A percentile compares a stretch with the other conserved stretches of the same genome.
Evolutionary conservation across 352 stramenopile species (phyloP).

Genomic region (Halophytophthora batemanensis): DNA sequence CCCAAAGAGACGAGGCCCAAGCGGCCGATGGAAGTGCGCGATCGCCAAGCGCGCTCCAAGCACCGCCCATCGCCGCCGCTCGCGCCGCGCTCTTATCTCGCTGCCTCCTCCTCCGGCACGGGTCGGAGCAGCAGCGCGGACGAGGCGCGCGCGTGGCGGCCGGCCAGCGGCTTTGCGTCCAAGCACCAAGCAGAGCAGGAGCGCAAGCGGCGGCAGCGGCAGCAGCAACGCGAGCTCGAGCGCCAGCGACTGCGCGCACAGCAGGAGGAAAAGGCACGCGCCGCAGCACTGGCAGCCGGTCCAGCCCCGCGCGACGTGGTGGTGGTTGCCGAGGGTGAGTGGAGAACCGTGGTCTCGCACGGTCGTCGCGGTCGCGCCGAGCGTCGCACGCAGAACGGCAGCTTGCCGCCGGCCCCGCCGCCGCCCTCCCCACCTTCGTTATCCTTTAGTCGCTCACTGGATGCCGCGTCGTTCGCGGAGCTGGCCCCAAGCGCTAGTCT

Average conservation of each 20-base stretch:
- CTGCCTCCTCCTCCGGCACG: not conserved
- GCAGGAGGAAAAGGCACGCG: constrained; percentile 17
- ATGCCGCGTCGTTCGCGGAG: too few relatives aligned
- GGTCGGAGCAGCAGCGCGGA: constrained; percentile 29
- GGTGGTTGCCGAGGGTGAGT: constrained; percentile 26
- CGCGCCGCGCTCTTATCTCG: constrained; percentile 1
- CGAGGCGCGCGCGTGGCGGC: constrained; percentile 29
- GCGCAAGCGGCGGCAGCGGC: constrained; percentile 22
- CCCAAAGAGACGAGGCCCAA: too few relatives aligned
- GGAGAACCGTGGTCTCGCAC: constrained; percentile 38
- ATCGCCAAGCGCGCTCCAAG: constrained; percentile 9
- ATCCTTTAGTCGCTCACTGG: too few relatives aligned
- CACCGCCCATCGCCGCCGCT: constrained; percentile 13
- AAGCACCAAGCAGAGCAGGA: constrained; percentile 31
- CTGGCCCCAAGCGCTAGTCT: too few relatives aligned
- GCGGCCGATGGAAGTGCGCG: constrained; percentile 28
- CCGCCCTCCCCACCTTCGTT: constrained; percentile 4
- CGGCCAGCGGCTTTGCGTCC: constrained; percentile 33
- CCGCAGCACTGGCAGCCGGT: constrained; percentile 15
- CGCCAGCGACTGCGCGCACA: constrained; percentile 22
- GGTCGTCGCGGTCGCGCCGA: constrained; percentile 21
- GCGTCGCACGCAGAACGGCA: constrained; percentile 2
- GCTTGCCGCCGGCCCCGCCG: not conserved
- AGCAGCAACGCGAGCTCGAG: constrained; percentile 19
- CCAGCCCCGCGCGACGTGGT: constrained; percentile 22